Evolutionary conservation across 2,329 filamentous ascomycete genomes (phyloP).

Genomic region (Penicillium verrucosum): DNA sequence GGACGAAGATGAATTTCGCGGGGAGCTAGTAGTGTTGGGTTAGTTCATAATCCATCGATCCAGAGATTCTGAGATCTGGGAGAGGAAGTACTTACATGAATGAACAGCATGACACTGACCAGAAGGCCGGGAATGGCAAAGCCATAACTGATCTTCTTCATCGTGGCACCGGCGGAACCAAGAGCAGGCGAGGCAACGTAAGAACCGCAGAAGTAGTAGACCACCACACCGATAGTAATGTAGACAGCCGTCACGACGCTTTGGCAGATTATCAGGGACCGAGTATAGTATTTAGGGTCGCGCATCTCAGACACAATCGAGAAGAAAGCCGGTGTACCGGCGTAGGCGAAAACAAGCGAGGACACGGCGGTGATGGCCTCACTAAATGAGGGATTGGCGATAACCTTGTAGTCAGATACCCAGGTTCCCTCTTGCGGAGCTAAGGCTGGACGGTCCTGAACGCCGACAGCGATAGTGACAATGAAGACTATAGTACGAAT

Average conservation of each 20-base stretch:
- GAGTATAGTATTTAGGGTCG: conserved; percentile 30
- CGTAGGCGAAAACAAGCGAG: conserved; percentile 22
- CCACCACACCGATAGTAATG: conserved; percentile 35
- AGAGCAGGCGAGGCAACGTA: conserved; percentile 46
- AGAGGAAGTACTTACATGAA: conserved; percentile 15
- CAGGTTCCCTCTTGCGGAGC: conserved; percentile 30
- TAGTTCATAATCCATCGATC: background rate
- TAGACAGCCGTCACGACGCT: conserved; percentile 32
- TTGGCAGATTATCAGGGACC: conserved; percentile 31
- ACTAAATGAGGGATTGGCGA: conserved; percentile 21
- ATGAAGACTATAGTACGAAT: conserved; percentile 19
- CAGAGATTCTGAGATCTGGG: too few relatives aligned
- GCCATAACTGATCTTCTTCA: conserved; percentile 47
- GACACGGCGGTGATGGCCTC: conserved; percentile 23
- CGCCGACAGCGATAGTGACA: conserved; percentile 28
- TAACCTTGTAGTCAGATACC: conserved; percentile 27
- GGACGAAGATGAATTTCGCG: conserved; percentile 22
- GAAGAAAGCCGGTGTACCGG: conserved; percentile 29
- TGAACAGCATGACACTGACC: conserved; percentile 20
- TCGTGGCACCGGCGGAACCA: conserved; percentile 39
- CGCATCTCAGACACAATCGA: conserved; percentile 38
- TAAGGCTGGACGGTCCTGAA: conserved; percentile 35
- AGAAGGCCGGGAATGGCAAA: conserved; percentile 30
- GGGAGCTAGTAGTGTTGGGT: conserved; percentile 3
- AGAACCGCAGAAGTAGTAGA: conserved; percentile 47